Evolutionary conservation across 2,329 filamentous ascomycete species (phyloP).

Genomic region (Colletotrichum destructivum): DNA sequence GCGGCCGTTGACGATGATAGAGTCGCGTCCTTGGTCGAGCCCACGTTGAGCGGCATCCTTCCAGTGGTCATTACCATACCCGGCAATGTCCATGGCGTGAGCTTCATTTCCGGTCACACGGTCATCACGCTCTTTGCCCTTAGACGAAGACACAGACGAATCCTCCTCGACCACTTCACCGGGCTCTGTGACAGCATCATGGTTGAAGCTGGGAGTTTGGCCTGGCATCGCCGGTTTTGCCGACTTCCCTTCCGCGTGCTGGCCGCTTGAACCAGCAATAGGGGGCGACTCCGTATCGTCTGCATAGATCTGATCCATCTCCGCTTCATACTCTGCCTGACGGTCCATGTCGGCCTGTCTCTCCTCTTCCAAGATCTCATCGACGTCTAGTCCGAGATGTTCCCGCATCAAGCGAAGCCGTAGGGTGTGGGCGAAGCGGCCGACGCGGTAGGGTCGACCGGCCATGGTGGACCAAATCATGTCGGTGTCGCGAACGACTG

Average conservation of each 20-base stretch:
- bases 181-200: constrained; percentile 74
- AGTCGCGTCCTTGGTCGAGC: constrained; percentile 77
- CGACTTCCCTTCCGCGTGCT: constrained; percentile 5
- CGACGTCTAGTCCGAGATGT: constrained; percentile 95
- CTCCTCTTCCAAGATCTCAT: constrained; percentile 88
- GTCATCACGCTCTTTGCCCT: constrained; percentile 53
- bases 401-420: constrained; percentile 96
- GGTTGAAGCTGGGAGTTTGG: constrained; percentile 76
- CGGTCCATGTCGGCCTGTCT: constrained; percentile 76
- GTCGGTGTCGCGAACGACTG: constrained; percentile 91
- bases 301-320: constrained; percentile 75
- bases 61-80: constrained; percentile 84
- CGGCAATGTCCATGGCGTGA: constrained; percentile 83
- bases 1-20: constrained; percentile 75
- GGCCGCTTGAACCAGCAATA: constrained; percentile 30
- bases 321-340: constrained; percentile 67
- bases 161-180: constrained; percentile 59
- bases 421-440: constrained; percentile 92
- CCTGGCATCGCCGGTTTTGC: constrained; percentile 20
- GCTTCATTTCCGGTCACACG: constrained; percentile 71
- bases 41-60: constrained; percentile 74
- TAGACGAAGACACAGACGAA: constrained; percentile 43
- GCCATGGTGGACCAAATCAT: constrained; percentile 95
- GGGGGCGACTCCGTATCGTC: constrained; percentile 57
- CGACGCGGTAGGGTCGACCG: constrained; percentile 89